Percentiles rank a stretch among this genome's conserved stretches.
Conservation (phyloP, 2,329 filamentous ascomycete species). For the Nigrograna mackinnonii region DNA sequence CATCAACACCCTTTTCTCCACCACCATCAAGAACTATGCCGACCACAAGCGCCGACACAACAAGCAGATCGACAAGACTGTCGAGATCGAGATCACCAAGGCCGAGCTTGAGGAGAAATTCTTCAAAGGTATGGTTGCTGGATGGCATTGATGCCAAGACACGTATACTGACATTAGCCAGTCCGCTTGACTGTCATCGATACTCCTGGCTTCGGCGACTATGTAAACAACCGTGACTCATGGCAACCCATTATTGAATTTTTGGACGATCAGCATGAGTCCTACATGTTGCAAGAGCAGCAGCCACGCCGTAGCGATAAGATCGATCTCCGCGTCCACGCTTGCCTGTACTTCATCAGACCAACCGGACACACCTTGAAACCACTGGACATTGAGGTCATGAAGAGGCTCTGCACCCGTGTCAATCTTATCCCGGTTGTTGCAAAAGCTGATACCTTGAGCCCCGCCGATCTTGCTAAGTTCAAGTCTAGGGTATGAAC, state of each 20-base stretch:
- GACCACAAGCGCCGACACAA: conserved; percentile 99
- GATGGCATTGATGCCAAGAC: background rate
- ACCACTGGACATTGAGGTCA: conserved; percentile 98
- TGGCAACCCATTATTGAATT: conserved; percentile 99
- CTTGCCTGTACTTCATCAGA: conserved; percentile 98
- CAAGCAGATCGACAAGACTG: conserved; percentile 99
- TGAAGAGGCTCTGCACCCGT: conserved; percentile 97
- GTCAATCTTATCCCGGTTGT: conserved; percentile 99
- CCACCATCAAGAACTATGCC: conserved; percentile 99
- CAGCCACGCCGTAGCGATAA: conserved; percentile 97
- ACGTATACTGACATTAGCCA: conserved; percentile 46
- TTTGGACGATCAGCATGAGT: conserved; percentile 99
- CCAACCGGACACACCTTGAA: conserved; percentile 98
- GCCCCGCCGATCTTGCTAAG: conserved; percentile 83
- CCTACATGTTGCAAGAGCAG: conserved; percentile 99
- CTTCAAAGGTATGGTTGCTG: conserved; percentile 80
- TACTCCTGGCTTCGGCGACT: conserved; percentile 98
- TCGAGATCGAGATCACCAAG: conserved; percentile 99
- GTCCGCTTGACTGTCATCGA: conserved; percentile 98
- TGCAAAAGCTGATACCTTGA: conserved; percentile 97
- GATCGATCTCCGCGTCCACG: conserved; percentile 98
- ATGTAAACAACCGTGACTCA: conserved; percentile 99
- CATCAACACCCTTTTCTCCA: conserved; percentile 99
- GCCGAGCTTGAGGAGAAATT: conserved; percentile 99
- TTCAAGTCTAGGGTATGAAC: conserved; percentile 90